A percentile compares a stretch with the other conserved stretches of the same genome.
Evolutionary conservation across 805 yeast species (phyloP).

Genomic region (Kregervanrija fluxuum): DNA sequence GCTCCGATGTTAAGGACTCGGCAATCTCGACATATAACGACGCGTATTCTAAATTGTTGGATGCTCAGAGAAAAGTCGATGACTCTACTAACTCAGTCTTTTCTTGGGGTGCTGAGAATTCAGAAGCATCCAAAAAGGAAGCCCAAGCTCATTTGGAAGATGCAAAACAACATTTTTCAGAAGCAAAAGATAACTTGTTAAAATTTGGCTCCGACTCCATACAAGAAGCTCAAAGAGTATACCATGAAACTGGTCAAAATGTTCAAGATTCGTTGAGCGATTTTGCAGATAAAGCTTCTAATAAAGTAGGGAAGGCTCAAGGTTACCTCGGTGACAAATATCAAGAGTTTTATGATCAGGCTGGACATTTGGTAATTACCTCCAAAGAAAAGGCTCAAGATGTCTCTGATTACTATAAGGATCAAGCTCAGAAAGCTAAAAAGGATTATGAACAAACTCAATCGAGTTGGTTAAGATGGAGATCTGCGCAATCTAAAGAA

Average conservation of each 20-base stretch:
- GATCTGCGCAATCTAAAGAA: conserved; percentile 21
- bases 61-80: conserved; percentile 28
- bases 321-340: conserved; percentile 28
- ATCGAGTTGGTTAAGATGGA: conserved; percentile 24
- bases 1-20: conserved; percentile 7
- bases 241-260: conserved; percentile 1
- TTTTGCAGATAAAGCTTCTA: conserved; percentile 9
- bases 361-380: conserved; percentile 14
- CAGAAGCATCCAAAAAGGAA: conserved; percentile 14
- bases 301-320: conserved; percentile 7
- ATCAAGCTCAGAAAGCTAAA: conserved; percentile 19
- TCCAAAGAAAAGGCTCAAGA: conserved; percentile 19
- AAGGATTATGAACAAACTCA: conserved; percentile 20
- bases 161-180: conserved; percentile 10
- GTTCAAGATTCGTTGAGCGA: conserved; percentile 10
- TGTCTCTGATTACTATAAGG: conserved; percentile 17
- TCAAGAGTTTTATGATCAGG: conserved; percentile 19
- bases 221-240: conserved; percentile 1
- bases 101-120: conserved; percentile 19
- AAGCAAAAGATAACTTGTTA: conserved; percentile 8
- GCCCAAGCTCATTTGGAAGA: conserved; percentile 25
- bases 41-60: conserved; percentile 22
- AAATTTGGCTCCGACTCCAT: conserved; percentile 9
- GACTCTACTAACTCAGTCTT: conserved; percentile 30
- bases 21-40: conserved; percentile 17